Percentiles rank a stretch among this genome's conserved stretches.
These are phyloP conservation scores for Mucor lusitanicus DNA, from an alignment of 371 early-diverging fungal genomes.

Conservation along the genomic window DNA sequence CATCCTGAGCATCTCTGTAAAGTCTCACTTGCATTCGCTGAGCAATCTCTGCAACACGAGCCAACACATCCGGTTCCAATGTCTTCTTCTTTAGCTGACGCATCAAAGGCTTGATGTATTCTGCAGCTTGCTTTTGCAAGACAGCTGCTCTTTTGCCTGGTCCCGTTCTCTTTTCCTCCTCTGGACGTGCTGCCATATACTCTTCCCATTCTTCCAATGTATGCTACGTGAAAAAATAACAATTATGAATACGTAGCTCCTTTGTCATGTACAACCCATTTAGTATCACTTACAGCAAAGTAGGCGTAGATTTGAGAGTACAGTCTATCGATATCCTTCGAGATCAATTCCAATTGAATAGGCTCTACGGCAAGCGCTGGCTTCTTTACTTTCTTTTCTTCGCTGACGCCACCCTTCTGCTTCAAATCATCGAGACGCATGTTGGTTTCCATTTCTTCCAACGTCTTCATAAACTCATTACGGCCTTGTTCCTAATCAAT, in stretches of 20 bases:
- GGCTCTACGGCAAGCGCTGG: constrained; percentile 39
- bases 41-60: constrained; percentile 88
- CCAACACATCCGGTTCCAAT: constrained; percentile 84
- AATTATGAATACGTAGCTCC: background rate
- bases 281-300: constrained; percentile 55
- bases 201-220: constrained; percentile 89
- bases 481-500: constrained; percentile 58
- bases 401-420: constrained; percentile 50
- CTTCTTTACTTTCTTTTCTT: constrained; percentile 48
- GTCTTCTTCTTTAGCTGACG: constrained; percentile 77
- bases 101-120: constrained; percentile 92
- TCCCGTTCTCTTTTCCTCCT: constrained; percentile 68
- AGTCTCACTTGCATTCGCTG: constrained; percentile 81
- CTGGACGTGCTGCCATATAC: constrained; percentile 77
- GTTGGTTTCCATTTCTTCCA: constrained; percentile 87
- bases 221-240: constrained; percentile 39
- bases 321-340: constrained; percentile 74
- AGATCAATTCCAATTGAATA: constrained; percentile 62
- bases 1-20: constrained; percentile 92
- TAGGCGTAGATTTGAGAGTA: constrained; percentile 81
- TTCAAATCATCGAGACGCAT: constrained; percentile 76
- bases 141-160: constrained; percentile 83
- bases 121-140: constrained; percentile 81
- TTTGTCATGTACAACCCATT: background rate
- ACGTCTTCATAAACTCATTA: constrained; percentile 84